These are phyloP conservation scores for Xylogone sp. DNA, from an alignment of 2,329 filamentous ascomycete species.

Conservation along the genomic window DNA sequence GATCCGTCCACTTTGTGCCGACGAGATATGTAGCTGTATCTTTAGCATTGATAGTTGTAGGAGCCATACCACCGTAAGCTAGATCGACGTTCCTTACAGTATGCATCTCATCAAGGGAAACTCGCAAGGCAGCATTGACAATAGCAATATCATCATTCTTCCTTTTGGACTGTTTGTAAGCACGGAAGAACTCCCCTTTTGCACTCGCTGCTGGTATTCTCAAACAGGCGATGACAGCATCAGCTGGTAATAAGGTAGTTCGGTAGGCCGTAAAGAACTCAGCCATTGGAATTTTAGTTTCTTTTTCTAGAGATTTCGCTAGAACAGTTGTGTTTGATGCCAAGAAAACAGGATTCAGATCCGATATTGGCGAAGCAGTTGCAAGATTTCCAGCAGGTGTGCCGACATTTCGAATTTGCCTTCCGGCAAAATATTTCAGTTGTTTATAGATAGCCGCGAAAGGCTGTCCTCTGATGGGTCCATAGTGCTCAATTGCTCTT, in stretches of 20 bases:
- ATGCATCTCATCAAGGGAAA: constrained; percentile 66
- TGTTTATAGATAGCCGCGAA: constrained; percentile 93
- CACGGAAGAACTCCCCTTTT: constrained; percentile 77
- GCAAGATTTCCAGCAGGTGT: constrained; percentile 92
- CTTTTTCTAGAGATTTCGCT: constrained; percentile 70
- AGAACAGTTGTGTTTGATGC: constrained; percentile 79
- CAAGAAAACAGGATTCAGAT: constrained; percentile 91
- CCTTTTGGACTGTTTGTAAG: constrained; percentile 94
- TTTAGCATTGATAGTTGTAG: constrained; percentile 83
- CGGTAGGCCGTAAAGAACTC: constrained; percentile 92
- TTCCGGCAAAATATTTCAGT: constrained; percentile 87
- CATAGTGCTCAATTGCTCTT: constrained; percentile 76
- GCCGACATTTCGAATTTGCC: constrained; percentile 96
- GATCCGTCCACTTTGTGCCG: constrained; percentile 76
- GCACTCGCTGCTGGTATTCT: constrained; percentile 74
- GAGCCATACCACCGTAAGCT: constrained; percentile 93
- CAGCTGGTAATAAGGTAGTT: constrained; percentile 71
- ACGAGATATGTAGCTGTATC: constrained; percentile 69
- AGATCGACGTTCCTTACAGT: constrained; percentile 72
- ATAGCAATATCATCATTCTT: constrained; percentile 99
- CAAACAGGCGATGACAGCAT: constrained; percentile 83
- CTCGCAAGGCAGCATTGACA: constrained; percentile 79
- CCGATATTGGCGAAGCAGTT: constrained; percentile 93
- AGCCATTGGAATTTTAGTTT: constrained; percentile 84
- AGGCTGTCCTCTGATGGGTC: constrained; percentile 58